Base-by-base conservation (phyloP, 148 eudicot species). In the Heliosperma pusillum region DNA sequence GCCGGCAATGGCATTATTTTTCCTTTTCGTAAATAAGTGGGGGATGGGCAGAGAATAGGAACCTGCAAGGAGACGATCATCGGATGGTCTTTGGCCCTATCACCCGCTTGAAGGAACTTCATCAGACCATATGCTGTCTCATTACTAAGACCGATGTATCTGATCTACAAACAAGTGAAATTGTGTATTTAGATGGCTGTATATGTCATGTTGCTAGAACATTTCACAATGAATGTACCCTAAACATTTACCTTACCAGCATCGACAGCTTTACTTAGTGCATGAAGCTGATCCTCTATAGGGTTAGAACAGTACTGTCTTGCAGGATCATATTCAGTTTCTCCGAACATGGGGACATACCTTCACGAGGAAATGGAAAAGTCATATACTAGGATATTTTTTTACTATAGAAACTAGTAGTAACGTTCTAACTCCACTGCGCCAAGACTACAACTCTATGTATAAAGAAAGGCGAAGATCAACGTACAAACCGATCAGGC, bases 321-420 rank as follows among this genome's bases (percentile, higher is more conserved):
- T 42, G 52, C 66, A 20, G 86, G 87, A 67, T 91, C 90, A 80
- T 90, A 93, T 55, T 89, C 92, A 44, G 83, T 87, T 89, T 91
- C 98, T 83, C 98, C 98, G 83, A 93, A 93, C 98, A 93, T 93
- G 26, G 98, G 98, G 30, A 85, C 90, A 87, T 93, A 93, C 75
- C 98, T 93, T 76, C 83, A 87, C 15, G 75, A 64, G 71, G 71
- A 71, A 73, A 78, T 69, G 42, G 62, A 68, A 3, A 33, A 20
- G 50, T 76, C 50, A 8, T 22, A 76, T 10, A 30, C 3, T 42
- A 56, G n/a, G 42, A 63, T 69, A 16, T 33, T 13, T 4, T 20
- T 66, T 70, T n/a, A 25, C 17, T 10, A 16, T 61, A 27, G 27
- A 69, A 59, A 27, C 19, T 7, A 59, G 15, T 69, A 13, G 20